Evolutionary conservation across 2,329 filamentous ascomycete genomes (phyloP), one percentile per base, ranked within the genome.

Genomic region (Anthostomella pinea): DNA sequence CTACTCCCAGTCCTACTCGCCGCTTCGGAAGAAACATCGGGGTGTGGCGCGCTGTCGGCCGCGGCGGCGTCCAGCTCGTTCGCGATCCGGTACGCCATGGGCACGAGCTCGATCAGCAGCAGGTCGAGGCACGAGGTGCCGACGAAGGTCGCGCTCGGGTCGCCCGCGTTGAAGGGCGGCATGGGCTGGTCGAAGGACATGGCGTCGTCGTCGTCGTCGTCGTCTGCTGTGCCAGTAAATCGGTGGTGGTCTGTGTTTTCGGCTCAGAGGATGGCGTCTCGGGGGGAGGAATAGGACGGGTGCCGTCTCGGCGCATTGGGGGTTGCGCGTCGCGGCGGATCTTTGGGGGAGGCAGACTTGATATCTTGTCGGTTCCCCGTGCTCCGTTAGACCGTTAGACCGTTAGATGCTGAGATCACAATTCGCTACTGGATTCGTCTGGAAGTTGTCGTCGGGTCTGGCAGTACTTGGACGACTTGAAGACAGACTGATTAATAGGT

Each of bases 21-120:
- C 15, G 9, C 15, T 25, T 14, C 15, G n/a, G 24, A 3, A 6
- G 24, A 10, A 13, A 6, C 25, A 8, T 27, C 25, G 13, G 25
- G 13, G 3, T 3, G 6, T 8, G 6, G 7, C 6, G 2, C 15
- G 15, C 17, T 17, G 20, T 7, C 16, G 17, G 22, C 21, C 24
- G 30, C 52, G 41, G 70, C 61, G 19, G 66, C 67, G 40, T 81
- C 78, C 4, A 88, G 72, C 56, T 93, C 83, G 56, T 82, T 78
- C 15, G 87, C 83, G 45, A 97, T 75, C 48, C 93, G 82, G 64
- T 94, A 88, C 5, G 91, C 87, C 72, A 97, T 84, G 24, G 93
- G 93, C 11, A 98, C 93, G 37, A 98, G 79, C 69, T 98, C 93
- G 60, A 97, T 97, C 53, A 98, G 79, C 38, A 98, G 79, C 53